Conservation (phyloP, 23 red algal genomes). For the Gracilaria caudata region DNA sequence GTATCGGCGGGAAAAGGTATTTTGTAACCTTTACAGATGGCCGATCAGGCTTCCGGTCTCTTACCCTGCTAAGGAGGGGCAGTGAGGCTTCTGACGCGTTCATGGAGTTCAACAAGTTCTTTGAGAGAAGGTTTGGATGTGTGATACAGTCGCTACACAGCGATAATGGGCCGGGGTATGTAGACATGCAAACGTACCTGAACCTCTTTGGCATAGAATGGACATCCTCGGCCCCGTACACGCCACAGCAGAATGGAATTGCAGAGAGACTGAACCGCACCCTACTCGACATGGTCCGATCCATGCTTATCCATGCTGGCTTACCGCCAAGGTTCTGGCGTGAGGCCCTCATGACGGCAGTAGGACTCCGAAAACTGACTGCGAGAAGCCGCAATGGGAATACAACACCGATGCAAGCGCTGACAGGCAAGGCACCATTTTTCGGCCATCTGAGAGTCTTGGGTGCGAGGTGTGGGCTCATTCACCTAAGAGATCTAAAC, state of each 20-base stretch:
- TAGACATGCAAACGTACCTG: neutral
- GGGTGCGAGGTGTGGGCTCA: slow-evolving; percentile 1
- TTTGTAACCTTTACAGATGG: slow-evolving; percentile 22
- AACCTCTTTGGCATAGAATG: neutral
- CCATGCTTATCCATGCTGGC: slow-evolving; percentile 2
- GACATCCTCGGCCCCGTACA: slow-evolving; percentile 1
- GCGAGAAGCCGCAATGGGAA: neutral
- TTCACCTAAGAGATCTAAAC: neutral
- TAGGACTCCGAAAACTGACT: neutral
- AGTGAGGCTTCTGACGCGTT: neutral
- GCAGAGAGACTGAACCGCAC: slow-evolving; percentile 58
- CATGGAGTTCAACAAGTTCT: neutral
- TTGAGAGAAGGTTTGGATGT: neutral
- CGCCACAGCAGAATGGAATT: slow-evolving; percentile 25
- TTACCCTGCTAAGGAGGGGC: neutral
- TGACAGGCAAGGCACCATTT: slow-evolving; percentile 14
- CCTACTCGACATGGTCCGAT: neutral
- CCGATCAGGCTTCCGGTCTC: neutral
- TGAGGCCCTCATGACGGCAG: slow-evolving; percentile 14
- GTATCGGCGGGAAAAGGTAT: slow-evolving; percentile 15
- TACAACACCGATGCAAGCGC: slow-evolving; percentile 3
- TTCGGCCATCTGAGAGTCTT: slow-evolving; percentile 10
- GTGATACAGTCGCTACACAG: neutral
- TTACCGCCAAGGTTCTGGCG: neutral
- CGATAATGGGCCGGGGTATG: slow-evolving; percentile 3